Evolutionary conservation across 192 early-diverging fungal genomes (phyloP), one percentile per base, ranked within the genome.

Genomic region (Gamsiella multidivaricata): DNA sequence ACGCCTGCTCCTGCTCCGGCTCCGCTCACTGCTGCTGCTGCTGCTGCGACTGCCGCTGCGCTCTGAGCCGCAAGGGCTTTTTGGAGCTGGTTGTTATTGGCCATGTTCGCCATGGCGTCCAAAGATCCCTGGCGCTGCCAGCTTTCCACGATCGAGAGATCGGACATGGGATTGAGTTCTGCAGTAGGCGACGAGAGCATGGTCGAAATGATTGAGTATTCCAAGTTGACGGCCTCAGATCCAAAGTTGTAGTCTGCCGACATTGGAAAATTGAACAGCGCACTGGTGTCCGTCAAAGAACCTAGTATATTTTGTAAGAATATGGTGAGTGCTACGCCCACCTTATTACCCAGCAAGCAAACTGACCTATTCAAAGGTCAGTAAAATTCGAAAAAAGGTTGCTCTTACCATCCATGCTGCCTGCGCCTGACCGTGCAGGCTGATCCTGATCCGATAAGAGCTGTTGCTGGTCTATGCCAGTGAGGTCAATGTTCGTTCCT

Each of bases 171-270:
- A 53, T 65, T 71, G 63, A 70, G 73, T 22, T 75, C 70, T n/a
- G 83, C 67, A 53, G 86, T 71, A n/a, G 87, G 83, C 45, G 88
- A 85, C 32, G 87, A 81, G n/a, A 97, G 85, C 95, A 97, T 97
- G 65, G 88, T 94, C 3, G 93, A 93, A 23, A 97, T 80, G 37
- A 97, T 91, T 2, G 91, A 89, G 69, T 95, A 95, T 81, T 98
- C 96, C 33, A 95, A 85, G 67, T 94, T 97, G 63, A 92, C 87
- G 31, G 93, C 83, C 54, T 94, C 94, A 5, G 96, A 98, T 28
- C 93, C 93, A 85, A 98, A 98, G 11, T 87, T 85, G 66, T 85
- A 86, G 65, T 87, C 51, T n/a, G 65, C 57, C n/a, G 71, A 58
- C 69, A 80, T 59, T 65, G 69, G 65, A 39, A 68, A 81, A 23